Conservation (phyloP, 2,329 filamentous ascomycete genomes). For the Diplodia intermedia region DNA sequence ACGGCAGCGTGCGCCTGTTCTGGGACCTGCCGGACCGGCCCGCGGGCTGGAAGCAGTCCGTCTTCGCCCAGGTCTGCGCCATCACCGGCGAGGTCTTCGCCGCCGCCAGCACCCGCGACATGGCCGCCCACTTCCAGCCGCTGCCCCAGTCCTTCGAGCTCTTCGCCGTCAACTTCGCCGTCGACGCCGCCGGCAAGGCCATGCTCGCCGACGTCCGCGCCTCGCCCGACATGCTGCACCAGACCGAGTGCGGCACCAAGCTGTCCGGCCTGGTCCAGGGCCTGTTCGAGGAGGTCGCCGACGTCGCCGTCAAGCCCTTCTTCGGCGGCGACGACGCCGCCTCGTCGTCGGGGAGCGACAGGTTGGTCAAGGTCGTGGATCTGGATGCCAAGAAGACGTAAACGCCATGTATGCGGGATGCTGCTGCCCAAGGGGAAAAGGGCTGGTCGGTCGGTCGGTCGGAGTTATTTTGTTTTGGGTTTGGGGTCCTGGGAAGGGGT, state of each 20-base stretch:
- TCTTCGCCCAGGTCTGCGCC: constrained; percentile 76
- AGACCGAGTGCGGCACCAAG: constrained; percentile 65
- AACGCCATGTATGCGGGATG: background rate
- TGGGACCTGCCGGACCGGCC: constrained; percentile 66
- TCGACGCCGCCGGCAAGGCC: constrained; percentile 47
- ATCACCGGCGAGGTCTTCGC: constrained; percentile 82
- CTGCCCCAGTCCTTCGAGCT: constrained; percentile 88
- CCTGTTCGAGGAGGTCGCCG: constrained; percentile 77
- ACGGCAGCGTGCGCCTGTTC: constrained; percentile 75
- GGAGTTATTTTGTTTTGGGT: no score
- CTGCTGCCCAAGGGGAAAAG: no score
- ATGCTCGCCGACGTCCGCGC: constrained; percentile 16
- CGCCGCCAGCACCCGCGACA: constrained; percentile 75
- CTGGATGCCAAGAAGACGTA: constrained; percentile 53
- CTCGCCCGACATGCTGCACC: constrained; percentile 1
- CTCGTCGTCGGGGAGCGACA: constrained; percentile 32
- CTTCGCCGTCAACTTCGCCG: constrained; percentile 88
- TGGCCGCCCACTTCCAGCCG: constrained; percentile 90
- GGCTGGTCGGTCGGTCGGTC: no score
- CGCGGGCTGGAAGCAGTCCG: constrained; percentile 59
- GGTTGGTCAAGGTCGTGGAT: constrained; percentile 53
- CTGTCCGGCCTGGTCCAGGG: constrained; percentile 74
- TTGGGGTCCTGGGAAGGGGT: no score
- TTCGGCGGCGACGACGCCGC: constrained; percentile 54
- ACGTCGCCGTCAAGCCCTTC: constrained; percentile 70